Evolutionary conservation across 208 protist genomes (phyloP).

Genomic region (Leishmania turanica): DNA sequence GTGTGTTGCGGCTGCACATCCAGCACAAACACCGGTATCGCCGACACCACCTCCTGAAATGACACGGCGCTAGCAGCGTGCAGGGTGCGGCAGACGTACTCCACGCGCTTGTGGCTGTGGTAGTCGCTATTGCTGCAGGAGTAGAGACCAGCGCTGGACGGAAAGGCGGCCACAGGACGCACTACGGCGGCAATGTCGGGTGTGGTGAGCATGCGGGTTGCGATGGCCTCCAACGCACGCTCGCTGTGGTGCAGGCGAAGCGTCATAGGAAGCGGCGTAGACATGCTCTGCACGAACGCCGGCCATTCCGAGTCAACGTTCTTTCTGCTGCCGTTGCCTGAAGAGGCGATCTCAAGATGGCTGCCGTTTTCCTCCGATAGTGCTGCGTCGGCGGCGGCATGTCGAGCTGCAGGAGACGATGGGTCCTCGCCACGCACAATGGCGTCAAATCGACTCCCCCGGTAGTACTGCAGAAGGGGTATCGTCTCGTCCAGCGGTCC

Average conservation of each 20-base stretch:
- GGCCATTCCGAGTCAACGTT: conserved; percentile 58
- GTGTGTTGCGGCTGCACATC: conserved; percentile 76
- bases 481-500: conserved; percentile 55
- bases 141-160: conserved; percentile 45
- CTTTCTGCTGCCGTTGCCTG: not conserved
- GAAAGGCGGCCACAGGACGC: conserved; percentile 38
- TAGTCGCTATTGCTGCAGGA: conserved; percentile 81
- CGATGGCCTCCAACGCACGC: conserved; percentile 38
- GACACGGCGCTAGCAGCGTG: conserved; percentile 85
- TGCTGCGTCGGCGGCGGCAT: conserved; percentile 6
- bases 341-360: not conserved
- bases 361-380: not conserved
- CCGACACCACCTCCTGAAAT: conserved; percentile 91
- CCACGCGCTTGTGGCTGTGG: conserved; percentile 59
- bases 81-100: conserved; percentile 85
- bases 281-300: conserved; percentile 52
- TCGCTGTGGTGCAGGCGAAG: conserved; percentile 85
- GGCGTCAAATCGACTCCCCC: conserved; percentile 58
- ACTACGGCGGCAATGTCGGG: conserved; percentile 37
- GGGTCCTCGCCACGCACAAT: conserved; percentile 50
- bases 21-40: conserved; percentile 78
- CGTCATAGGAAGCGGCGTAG: conserved; percentile 85
- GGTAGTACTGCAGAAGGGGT: conserved; percentile 83
- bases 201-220: conserved; percentile 41
- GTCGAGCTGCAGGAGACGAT: conserved; percentile 31